Conservation (phyloP, 306 rosid species). For the Pyrus betulifolia region DNA sequence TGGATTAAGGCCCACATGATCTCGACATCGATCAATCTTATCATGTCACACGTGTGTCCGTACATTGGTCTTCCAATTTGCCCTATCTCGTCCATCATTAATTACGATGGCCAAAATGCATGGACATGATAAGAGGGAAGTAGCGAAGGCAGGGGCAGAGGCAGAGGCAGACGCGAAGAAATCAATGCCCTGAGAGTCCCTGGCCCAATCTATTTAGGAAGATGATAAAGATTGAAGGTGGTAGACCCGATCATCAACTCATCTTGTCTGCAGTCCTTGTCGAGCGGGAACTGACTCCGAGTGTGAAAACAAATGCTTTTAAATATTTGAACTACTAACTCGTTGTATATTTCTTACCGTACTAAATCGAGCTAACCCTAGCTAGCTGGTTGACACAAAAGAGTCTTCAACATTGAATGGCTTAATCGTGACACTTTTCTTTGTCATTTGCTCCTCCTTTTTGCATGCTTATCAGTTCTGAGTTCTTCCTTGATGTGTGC, state of each 20-base stretch:
- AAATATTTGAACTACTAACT: background rate
- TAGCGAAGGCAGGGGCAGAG: background rate
- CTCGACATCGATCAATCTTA: background rate
- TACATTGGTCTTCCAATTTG: background rate
- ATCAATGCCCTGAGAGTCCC: background rate
- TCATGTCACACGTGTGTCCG: slow-evolving; percentile 40
- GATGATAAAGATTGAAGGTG: background rate
- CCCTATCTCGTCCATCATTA: background rate
- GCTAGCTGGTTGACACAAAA: background rate
- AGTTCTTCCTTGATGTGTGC: slow-evolving; percentile 18
- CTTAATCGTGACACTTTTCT: slow-evolving; percentile 10
- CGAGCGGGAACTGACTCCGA: background rate
- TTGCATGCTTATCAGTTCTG: slow-evolving; percentile 24
- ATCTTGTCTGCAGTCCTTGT: background rate
- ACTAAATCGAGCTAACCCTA: background rate
- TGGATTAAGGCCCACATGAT: background rate
- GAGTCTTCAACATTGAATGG: background rate
- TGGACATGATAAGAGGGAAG: background rate
- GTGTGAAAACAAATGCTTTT: background rate
- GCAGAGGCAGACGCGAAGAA: background rate
- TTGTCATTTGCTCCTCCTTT: slow-evolving; percentile 18
- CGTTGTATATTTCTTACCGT: background rate
- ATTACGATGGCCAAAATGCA: background rate
- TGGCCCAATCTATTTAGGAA: background rate
- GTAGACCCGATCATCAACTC: background rate